Conservation (phyloP, 1,284 basidiomycete genomes). For the Leccinum subrobustum region DNA sequence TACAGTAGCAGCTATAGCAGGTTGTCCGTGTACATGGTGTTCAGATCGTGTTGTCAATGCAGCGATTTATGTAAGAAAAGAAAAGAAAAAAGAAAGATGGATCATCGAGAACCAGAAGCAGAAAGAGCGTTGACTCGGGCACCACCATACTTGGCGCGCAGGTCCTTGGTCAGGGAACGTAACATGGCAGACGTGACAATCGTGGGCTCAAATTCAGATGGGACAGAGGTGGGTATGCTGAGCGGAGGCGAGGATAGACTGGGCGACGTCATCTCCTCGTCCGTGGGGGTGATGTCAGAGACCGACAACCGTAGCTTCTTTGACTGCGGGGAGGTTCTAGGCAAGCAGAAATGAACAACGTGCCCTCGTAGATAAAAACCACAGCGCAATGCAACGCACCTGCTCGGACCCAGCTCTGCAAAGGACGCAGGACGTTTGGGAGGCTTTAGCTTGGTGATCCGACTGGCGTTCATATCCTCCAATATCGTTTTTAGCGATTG, state of each 20-base stretch:
- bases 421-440: constrained; percentile 35
- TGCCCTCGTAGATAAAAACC: not conserved
- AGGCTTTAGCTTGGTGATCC: constrained; percentile 40
- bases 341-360: not conserved
- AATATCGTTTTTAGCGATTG: constrained; percentile 30
- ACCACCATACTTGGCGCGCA: constrained; percentile 52
- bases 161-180: constrained; percentile 58
- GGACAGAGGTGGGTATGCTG: constrained; percentile 29
- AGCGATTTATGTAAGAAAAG: not conserved
- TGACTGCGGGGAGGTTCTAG: constrained; percentile 27
- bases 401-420: constrained; percentile 20
- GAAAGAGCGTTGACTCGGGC: constrained; percentile 2
- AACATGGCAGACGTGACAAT: constrained; percentile 68
- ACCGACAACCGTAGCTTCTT: constrained; percentile 45
- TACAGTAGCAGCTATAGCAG: not conserved
- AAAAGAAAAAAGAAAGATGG: constrained; percentile 1
- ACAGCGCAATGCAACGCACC: constrained; percentile 17
- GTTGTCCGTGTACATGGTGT: constrained; percentile 8
- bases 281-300: constrained; percentile 32
- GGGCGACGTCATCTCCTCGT: constrained; percentile 22
- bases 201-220: constrained; percentile 32
- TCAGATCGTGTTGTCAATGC: not conserved
- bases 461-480: constrained; percentile 36
- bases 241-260: constrained; percentile 35
- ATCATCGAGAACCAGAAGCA: constrained; percentile 10